Evolutionary conservation across 495 filamentous ascomycete species (phyloP).

Genomic region (Alectoria sarmentosa): DNA sequence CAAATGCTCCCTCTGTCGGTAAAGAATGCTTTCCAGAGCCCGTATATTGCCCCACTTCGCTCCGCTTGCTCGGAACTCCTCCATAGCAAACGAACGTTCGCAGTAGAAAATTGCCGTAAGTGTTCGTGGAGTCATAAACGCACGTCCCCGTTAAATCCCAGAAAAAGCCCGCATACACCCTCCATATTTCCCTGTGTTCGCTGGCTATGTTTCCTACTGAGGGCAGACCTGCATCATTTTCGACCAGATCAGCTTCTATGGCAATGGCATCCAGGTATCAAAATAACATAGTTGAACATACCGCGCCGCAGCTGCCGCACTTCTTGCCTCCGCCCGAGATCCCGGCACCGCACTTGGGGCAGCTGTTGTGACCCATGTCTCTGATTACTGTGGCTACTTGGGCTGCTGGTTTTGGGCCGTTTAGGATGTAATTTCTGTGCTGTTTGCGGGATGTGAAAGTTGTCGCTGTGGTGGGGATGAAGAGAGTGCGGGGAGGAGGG

Average conservation of each 20-base stretch:
- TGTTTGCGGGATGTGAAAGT: no score
- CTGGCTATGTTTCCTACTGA: neutral
- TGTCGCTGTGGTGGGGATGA: no score
- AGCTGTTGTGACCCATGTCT: constrained; percentile 13
- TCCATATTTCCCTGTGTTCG: neutral
- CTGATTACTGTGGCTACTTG: no score
- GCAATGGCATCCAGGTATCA: neutral
- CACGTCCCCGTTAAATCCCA: neutral
- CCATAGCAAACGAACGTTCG: neutral
- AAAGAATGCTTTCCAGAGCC: no score
- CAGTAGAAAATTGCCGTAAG: neutral
- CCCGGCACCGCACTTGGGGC: constrained; percentile 15
- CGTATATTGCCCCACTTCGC: no score
- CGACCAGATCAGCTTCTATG: neutral
- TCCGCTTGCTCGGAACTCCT: neutral
- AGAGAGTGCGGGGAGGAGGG: no score
- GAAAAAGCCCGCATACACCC: neutral
- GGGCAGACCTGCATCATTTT: neutral
- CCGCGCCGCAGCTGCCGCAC: constrained; percentile 11
- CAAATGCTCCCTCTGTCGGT: no score
- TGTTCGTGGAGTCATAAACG: neutral
- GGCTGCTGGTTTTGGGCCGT: no score
- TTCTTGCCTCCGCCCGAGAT: constrained; percentile 10
- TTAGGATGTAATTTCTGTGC: no score
- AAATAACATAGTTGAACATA: neutral